A percentile compares a stretch with the other conserved stretches of the same genome.
Evolutionary conservation across 1,139 yeast genomes (phyloP).

Genomic region (Blastobotrys illinoisensis): DNA sequence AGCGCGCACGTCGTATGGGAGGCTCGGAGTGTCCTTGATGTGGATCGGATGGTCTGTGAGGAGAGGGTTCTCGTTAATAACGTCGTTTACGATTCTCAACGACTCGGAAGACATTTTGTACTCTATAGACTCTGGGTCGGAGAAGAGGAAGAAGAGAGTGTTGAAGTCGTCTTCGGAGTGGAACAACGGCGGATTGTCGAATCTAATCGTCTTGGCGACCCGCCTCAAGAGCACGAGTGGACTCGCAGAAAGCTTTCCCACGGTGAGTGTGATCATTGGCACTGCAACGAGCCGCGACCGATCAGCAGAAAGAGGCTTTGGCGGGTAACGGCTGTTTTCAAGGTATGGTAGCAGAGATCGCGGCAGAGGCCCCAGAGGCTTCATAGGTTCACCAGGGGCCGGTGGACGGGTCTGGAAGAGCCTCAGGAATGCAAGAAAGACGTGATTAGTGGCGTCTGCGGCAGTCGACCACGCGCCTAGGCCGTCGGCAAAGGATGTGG

Average conservation of each 20-base stretch:
- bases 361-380: conserved; percentile 10
- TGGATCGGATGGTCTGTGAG: conserved; percentile 26
- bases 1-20: conserved; percentile 41
- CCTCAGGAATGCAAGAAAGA: conserved; percentile 68
- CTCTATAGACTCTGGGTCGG: conserved; percentile 55
- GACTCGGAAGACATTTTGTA: conserved; percentile 70
- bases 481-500: conserved; percentile 57
- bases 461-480: conserved; percentile 63
- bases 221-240: conserved; percentile 56
- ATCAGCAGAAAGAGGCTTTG: conserved; percentile 20
- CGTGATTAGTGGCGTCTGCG: conserved; percentile 80
- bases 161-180: conserved; percentile 76
- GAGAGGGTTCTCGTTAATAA: conserved; percentile 30
- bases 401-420: conserved; percentile 44
- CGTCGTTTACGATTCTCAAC: conserved; percentile 55
- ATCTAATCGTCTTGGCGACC: conserved; percentile 59
- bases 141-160: conserved; percentile 65
- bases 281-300: conserved; percentile 47
- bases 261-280: conserved; percentile 63
- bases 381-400: conserved; percentile 10
- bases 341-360: conserved; percentile 29
- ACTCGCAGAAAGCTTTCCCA: conserved; percentile 54
- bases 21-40: conserved; percentile 25
- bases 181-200: conserved; percentile 65
- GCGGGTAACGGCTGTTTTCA: conserved; percentile 32